These are phyloP conservation scores for Collariella sp. DNA, from an alignment of 495 filamentous ascomycete species.

Conservation along the genomic window DNA sequence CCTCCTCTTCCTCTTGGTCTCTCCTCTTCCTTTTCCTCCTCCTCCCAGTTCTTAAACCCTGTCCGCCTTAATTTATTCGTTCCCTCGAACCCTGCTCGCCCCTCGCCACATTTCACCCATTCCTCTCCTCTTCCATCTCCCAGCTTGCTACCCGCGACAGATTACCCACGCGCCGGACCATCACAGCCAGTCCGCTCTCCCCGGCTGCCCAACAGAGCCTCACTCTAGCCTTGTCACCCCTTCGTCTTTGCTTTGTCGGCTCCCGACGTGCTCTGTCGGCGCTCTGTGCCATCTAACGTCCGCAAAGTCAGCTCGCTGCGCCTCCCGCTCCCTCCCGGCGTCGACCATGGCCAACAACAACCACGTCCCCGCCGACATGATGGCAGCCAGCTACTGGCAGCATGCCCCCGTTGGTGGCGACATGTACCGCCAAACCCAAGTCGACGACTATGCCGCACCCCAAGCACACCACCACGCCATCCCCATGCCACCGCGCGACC, in stretches of 20 bases:
- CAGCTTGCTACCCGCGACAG: too few relatives aligned
- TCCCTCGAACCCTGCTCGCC: too few relatives aligned
- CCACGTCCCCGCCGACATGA: background rate
- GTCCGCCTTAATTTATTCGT: background rate
- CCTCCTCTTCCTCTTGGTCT: background rate
- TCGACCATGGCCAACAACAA: background rate
- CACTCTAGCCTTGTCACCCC: too few relatives aligned
- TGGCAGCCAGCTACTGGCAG: conserved; percentile 1
- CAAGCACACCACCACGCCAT: background rate
- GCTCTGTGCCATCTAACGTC: background rate
- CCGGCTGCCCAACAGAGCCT: too few relatives aligned
- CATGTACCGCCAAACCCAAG: background rate
- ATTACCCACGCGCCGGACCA: too few relatives aligned
- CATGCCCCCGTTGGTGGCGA: background rate
- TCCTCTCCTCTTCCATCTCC: too few relatives aligned
- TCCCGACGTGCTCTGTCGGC: too few relatives aligned
- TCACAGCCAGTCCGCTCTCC: too few relatives aligned
- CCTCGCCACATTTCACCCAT: too few relatives aligned
- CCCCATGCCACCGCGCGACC: background rate
- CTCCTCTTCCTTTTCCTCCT: background rate
- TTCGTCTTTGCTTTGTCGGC: too few relatives aligned
- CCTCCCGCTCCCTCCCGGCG: background rate
- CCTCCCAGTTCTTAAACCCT: background rate
- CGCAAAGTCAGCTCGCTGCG: background rate
- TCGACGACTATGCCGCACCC: background rate